phyloP scores from a whole-genome alignment of 257 asterid species.

The Ehretia macrophylla region DNA sequence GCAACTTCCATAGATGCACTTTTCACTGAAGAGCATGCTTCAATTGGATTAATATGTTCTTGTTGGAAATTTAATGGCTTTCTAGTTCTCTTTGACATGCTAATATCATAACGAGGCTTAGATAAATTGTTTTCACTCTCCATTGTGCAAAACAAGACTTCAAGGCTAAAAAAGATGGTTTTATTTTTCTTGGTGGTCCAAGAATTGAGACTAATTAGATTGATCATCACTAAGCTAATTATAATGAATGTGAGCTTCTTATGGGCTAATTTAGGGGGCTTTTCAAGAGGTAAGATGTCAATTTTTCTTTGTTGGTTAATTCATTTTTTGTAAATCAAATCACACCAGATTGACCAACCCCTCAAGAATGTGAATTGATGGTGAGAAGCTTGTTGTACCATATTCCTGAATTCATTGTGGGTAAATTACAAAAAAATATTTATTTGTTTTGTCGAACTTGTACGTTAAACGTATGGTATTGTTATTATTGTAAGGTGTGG shows the following conservation, averaged over 20 bases:
- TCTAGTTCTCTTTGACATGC: conserved; percentile 64
- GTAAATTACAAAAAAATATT: too few relatives aligned
- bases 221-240: background rate
- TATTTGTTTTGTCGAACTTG: too few relatives aligned
- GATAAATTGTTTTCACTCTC: conserved; percentile 17
- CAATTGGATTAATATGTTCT: background rate
- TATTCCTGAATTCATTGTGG: too few relatives aligned
- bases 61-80: conserved; percentile 24
- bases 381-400: background rate
- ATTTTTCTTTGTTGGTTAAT: conserved; percentile 23
- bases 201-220: too few relatives aligned
- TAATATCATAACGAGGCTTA: conserved; percentile 41
- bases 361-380: conserved; percentile 5
- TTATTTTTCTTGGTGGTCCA: background rate
- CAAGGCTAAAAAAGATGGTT: too few relatives aligned
- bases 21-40: background rate
- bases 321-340: conserved; percentile 14
- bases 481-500: too few relatives aligned
- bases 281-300: conserved; percentile 32
- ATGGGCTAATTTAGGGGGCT: background rate
- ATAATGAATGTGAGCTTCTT: background rate
- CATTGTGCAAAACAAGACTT: conserved; percentile 10
- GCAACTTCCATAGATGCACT: background rate
- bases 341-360: conserved; percentile 20
- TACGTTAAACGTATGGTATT: too few relatives aligned